Base-by-base conservation (phyloP, 2,329 filamentous ascomycete genomes). In the Venturia oleaginea region DNA sequence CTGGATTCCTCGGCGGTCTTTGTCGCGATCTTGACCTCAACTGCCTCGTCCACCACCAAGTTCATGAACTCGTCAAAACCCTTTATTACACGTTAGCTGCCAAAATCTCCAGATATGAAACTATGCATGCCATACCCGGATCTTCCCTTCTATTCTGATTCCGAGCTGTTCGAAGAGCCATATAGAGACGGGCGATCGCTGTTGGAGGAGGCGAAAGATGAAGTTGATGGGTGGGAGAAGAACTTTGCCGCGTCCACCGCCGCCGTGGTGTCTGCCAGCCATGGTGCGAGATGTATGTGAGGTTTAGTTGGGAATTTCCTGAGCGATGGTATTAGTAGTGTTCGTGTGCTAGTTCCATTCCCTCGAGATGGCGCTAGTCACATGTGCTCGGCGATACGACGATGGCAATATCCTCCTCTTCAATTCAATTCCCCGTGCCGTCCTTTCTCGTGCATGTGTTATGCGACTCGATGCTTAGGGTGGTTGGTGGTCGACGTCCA, bases 51-150 rank as follows among this genome's bases (percentile, higher is more conserved):
- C 69, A 96, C 84, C 46, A 97, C 94, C 61, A 99, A 82, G 79
- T 99, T 99, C 92, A 99, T 97, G 80, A 97, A 99, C 77, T 99
- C 94, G 75, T 99, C 94, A 70, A 99, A 99, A 17, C 94, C 92
- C 92, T 96, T 67, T 43, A 42, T 68, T 32, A 42, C n/a, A 54
- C 40, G 30, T 19, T 46, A 61, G 59, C 48, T 59, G 8, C 15
- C 37, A 24, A 24, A 48, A 15, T 27, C 11, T 17, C 10, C 40
- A 30, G 19, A 6, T 13, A 27, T 38, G n/a, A 51, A 6, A 24
- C 4, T 59, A 37, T 10, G 32, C n/a, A 51, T 30, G 30, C 77
- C 87, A 68, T 76, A 96, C 93, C 72, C 94, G 86, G 69, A 99
- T 96, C 80, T 93, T 96, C 67, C 94, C 94, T 79, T 97, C 92